A percentile compares a stretch with the other conserved stretches of the same genome.
Conservation (phyloP, 805 yeast species). For the Starmerella powellii region DNA sequence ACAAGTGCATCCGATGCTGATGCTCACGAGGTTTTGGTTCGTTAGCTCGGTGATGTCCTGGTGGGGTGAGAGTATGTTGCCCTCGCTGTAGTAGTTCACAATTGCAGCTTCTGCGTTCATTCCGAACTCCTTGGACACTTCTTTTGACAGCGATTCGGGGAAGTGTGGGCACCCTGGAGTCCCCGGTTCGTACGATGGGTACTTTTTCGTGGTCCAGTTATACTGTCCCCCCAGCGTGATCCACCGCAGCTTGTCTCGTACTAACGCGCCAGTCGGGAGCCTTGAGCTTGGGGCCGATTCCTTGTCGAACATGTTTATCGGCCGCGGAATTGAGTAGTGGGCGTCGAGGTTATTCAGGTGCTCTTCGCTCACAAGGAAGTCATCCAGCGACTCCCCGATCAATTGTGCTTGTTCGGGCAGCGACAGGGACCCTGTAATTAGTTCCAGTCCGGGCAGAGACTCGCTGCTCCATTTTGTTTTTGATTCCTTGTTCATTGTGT, state of each 20-base stretch:
- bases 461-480: slow-evolving; percentile 18
- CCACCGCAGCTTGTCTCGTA: slow-evolving; percentile 32
- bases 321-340: slow-evolving; percentile 26
- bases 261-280: slow-evolving; percentile 4
- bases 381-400: slow-evolving; percentile 25
- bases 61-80: slow-evolving; percentile 35
- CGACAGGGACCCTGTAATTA: slow-evolving; percentile 23
- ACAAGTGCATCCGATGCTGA: slow-evolving; percentile 33
- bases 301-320: slow-evolving; percentile 25
- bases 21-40: slow-evolving; percentile 29
- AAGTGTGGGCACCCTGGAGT: slow-evolving; percentile 27
- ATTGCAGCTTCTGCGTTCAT: slow-evolving; percentile 33
- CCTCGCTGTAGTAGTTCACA: slow-evolving; percentile 34
- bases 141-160: slow-evolving; percentile 24
- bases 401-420: slow-evolving; percentile 26
- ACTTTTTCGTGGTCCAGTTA: slow-evolving; percentile 34
- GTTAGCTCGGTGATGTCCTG: slow-evolving; percentile 35
- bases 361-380: slow-evolving; percentile 26
- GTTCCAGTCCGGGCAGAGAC: slow-evolving; percentile 30
- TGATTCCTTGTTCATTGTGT: not conserved
- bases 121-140: slow-evolving; percentile 22
- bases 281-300: not conserved
- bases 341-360: slow-evolving; percentile 32
- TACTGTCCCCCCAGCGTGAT: slow-evolving; percentile 38
- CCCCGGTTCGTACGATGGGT: slow-evolving; percentile 31